Conservation (phyloP, 768 basidiomycete genomes). For the Russula sp. region DNA sequence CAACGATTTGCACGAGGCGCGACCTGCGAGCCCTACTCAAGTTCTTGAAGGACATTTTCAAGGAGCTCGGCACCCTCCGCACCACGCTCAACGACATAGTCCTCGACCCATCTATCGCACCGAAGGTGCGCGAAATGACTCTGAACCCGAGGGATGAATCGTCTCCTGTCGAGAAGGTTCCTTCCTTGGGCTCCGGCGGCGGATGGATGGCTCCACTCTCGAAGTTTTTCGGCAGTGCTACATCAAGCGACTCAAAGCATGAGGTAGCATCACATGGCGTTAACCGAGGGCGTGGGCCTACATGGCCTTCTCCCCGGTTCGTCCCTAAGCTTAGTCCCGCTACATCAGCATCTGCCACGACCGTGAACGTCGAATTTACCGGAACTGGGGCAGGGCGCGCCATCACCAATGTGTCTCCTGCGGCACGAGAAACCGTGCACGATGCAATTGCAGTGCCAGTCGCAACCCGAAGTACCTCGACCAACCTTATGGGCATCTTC, state of each 20-base stretch:
- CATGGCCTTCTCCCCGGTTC: constrained; percentile 42
- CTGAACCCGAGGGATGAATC: constrained; percentile 55
- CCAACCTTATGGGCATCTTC: constrained; percentile 80
- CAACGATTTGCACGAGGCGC: constrained; percentile 62
- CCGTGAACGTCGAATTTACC: constrained; percentile 95
- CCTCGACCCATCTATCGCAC: constrained; percentile 78
- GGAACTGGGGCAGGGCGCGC: constrained; percentile 62
- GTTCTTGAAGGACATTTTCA: constrained; percentile 79
- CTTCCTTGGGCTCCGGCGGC: constrained; percentile 36
- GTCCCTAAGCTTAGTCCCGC: constrained; percentile 83
- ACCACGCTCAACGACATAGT: constrained; percentile 84
- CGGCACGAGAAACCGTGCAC: constrained; percentile 16
- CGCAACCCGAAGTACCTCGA: constrained; percentile 27
- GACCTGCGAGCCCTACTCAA: constrained; percentile 83
- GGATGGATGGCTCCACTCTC: constrained; percentile 88
- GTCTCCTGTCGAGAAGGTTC: constrained; percentile 39
- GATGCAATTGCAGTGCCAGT: constrained; percentile 37
- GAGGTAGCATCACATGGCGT: constrained; percentile 31
- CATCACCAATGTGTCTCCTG: constrained; percentile 43
- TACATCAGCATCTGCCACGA: constrained; percentile 82
- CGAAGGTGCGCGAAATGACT: constrained; percentile 66
- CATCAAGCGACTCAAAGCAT: constrained; percentile 34
- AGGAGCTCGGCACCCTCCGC: constrained; percentile 78
- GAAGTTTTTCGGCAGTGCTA: constrained; percentile 60
- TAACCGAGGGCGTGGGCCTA: constrained; percentile 30